Evolutionary conservation across 345 rosid genomes (phyloP), one percentile per base, ranked within the genome.

Genomic region (Arabidopsis suecica): DNA sequence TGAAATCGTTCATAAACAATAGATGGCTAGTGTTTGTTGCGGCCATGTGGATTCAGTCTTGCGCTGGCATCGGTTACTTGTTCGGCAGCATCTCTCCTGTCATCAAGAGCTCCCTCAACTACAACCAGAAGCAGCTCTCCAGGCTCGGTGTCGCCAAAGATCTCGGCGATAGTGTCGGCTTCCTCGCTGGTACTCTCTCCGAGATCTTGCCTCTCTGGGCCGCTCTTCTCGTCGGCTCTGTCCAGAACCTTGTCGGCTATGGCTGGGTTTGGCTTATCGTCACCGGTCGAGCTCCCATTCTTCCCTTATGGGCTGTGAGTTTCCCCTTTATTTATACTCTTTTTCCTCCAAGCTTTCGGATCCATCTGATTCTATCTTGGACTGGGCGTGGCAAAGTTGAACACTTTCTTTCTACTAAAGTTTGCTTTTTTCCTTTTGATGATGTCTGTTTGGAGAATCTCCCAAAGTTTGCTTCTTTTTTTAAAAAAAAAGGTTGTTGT

Each of bases 251-350:
- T 76, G 59, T 89, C 69, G 97, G 98, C 42, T 90, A 90, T 61
- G 97, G 98, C 8, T 88, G 91, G 93, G 89, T 93, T 74, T 93
- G 98, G 98, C 84, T 90, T 70, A 75, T 89, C 68, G 90, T 89
- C 63, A 86, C 93, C 5, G 90, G 91, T 9, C 81, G 82, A 74
- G 85, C 81, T 78, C 88, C 97, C 1, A 74, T 73, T 78, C 78
- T 90, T 81, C 98, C 95, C 76, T 71, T 93, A 68, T 93, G 96
- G 98, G 93, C 87, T 74, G 98, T 93, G 75, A 86, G 98, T 89
- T 65, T 34, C 41, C 63, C 40, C 22, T 6, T 22, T 64, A n/a
- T 57, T 20, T 23, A 23, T 23, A 23, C 25, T 23, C 6, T 34
- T 32, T 32, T 11, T 6, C 14, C 14, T 9, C 25, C 12, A 20